Conservation (phyloP, 2,329 filamentous ascomycete genomes). For the Aspergillus ustus region DNA sequence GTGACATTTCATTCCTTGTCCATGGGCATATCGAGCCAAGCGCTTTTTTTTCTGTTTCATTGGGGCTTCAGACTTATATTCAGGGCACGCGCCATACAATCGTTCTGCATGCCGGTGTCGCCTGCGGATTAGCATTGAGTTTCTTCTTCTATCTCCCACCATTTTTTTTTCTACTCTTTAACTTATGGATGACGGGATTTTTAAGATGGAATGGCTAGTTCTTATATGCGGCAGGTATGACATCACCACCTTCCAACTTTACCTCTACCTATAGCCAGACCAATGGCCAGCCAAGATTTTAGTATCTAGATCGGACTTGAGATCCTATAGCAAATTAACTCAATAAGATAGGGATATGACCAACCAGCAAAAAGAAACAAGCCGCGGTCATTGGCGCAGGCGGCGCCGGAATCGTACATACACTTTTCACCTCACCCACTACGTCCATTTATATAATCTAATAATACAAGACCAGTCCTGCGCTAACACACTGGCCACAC, state of each 20-base stretch:
- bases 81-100: neutral
- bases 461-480: conserved; percentile 55
- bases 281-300: neutral
- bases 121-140: neutral
- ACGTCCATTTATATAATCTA: neutral
- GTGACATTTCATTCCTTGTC: neutral
- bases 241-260: conserved; percentile 3
- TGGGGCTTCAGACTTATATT: neutral
- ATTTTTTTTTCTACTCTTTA: neutral
- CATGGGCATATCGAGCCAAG: neutral
- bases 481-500: conserved; percentile 68
- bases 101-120: neutral
- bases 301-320: neutral
- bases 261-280: neutral
- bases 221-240: conserved; percentile 2
- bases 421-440: neutral
- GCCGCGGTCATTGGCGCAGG: conserved; percentile 66
- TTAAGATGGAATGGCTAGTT: neutral
- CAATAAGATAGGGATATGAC: neutral
- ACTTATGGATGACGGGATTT: neutral
- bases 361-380: conserved; percentile 42
- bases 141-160: neutral
- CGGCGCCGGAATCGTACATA: conserved; percentile 63
- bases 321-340: too few species aligned
- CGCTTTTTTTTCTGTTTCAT: neutral